phyloP scores from a whole-genome alignment of 108 stramenopile species.

The Cylindrotheca fusiformis region DNA sequence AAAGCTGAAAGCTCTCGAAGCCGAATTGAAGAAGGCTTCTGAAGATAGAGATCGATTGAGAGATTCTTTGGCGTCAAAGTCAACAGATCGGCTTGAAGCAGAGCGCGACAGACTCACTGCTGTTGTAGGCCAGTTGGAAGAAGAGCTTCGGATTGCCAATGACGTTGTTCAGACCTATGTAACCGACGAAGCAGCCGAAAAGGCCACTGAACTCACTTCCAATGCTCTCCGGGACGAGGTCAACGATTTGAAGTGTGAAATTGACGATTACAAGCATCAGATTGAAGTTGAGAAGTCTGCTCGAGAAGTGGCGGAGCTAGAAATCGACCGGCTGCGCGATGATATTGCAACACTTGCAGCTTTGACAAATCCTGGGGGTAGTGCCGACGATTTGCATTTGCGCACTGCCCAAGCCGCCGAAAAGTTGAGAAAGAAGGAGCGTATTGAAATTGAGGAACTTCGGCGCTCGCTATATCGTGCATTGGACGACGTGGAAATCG shows the following conservation, averaged over 20 bases:
- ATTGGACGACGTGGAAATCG: conserved; percentile 56
- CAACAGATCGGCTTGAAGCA: conserved; percentile 26
- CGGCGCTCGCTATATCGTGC: conserved; percentile 53
- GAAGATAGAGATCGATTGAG: conserved; percentile 11
- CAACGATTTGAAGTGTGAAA: conserved; percentile 48
- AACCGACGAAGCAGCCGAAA: conserved; percentile 69
- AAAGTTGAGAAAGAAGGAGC: conserved; percentile 54
- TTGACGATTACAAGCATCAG: conserved; percentile 37
- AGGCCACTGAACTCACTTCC: conserved; percentile 62
- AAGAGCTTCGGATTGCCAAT: conserved; percentile 59
- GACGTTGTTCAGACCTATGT: conserved; percentile 60
- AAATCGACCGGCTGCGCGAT: conserved; percentile 50
- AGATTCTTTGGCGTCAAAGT: conserved; percentile 5
- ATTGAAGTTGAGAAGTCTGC: conserved; percentile 41
- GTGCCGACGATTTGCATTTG: conserved; percentile 41
- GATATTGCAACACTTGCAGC: conserved; percentile 65
- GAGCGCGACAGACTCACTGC: conserved; percentile 40
- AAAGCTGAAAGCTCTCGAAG: conserved; percentile 1
- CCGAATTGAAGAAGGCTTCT: conserved; percentile 6
- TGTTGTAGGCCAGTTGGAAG: conserved; percentile 49
- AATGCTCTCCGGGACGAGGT: conserved; percentile 63
- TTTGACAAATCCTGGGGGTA: conserved; percentile 46
- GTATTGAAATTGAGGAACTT: conserved; percentile 65
- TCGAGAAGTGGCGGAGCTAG: conserved; percentile 49
- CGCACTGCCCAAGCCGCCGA: conserved; percentile 59